phyloP scores from a whole-genome alignment of 2,329 filamentous ascomycete species.

The Aspergillus sp. region DNA sequence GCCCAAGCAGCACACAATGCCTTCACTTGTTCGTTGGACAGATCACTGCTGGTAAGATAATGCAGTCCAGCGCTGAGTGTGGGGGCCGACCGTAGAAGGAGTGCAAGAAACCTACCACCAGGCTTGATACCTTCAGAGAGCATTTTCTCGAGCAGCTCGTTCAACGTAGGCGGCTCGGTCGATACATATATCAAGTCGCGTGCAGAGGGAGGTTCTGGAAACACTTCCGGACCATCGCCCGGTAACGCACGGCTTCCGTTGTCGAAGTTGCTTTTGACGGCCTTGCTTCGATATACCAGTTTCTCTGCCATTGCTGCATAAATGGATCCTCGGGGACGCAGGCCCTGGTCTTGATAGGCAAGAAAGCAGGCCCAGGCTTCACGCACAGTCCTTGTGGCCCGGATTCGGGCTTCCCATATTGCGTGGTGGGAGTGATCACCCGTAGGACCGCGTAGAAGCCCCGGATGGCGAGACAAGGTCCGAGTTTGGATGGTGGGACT shows the following conservation, averaged over 20 bases:
- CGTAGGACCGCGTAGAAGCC: constrained; percentile 14
- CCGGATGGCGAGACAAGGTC: constrained; percentile 37
- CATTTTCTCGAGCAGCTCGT: constrained; percentile 54
- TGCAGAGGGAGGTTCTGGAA: constrained; percentile 54
- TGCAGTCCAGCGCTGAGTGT: constrained; percentile 40
- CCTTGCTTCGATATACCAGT: constrained; percentile 41
- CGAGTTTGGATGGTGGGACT: constrained; percentile 64
- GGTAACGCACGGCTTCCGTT: constrained; percentile 39
- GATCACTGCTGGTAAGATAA: constrained; percentile 39
- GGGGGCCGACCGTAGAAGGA: constrained; percentile 47
- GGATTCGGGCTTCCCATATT: constrained; percentile 58
- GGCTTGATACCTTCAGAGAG: constrained; percentile 43
- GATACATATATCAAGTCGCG: constrained; percentile 58
- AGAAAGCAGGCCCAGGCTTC: constrained; percentile 66
- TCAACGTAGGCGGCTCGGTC: constrained; percentile 50
- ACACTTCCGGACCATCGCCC: constrained; percentile 56
- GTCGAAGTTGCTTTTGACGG: constrained; percentile 20
- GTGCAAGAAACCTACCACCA: constrained; percentile 43
- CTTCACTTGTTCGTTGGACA: constrained; percentile 31
- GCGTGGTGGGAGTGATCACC: constrained; percentile 24
- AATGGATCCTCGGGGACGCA: constrained; percentile 39
- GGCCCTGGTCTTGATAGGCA: constrained; percentile 48
- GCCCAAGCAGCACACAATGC: constrained; percentile 26
- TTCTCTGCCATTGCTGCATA: constrained; percentile 60
- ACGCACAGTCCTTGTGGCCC: constrained; percentile 57